Base-by-base conservation (phyloP, 2,329 filamentous ascomycete species). In the Lecanosticta acicola region DNA sequence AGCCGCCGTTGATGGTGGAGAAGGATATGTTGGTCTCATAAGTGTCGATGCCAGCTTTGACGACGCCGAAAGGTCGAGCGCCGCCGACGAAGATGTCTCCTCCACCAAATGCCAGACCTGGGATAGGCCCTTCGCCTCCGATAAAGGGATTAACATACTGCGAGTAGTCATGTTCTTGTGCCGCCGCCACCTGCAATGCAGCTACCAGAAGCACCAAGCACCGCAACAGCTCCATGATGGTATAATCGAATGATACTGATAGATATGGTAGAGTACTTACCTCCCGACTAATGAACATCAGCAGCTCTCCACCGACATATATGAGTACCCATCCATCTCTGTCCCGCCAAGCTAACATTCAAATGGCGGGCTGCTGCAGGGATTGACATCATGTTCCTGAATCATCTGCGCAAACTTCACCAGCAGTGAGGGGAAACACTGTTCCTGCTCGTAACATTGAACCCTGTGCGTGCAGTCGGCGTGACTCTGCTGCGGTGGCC, bases 61-160 rank as follows among this genome's bases (percentile, higher is more conserved):
- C 68, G 45, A 71, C 65, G 2, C 67, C 67, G 39, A 71, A 72
- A 1, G 70, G 69, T 14, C 63, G 57, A 16, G 63, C 64, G 5
- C 58, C 68, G 4, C 69, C 69, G 9, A 69, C 67, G 51, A 71
- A 71, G 45, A 71, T 66, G 41, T 71, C 68, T 3, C 68, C 68
- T 21, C 68, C 68, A 45, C 69, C 68, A 45, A 68, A 73, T 0
- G 70, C 68, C 10, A 67, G 65, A 7, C 72, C 71, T 3, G 69
- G 65, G 3, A 66, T 61, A 0, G 70, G 68, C 0, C 73, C 73
- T 51, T 73, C 69, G 10, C 71, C 69, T 1, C 74, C 74, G 37
- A 76, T 73, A 44, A 77, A 73, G 0, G 68, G 71, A 48, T 76
- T 73, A 5, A 77, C 73, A 62, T 70, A 69, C 49, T 68, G 54